Conservation (phyloP, 2,329 filamentous ascomycete species). For the Neonectria ditissima region DNA sequence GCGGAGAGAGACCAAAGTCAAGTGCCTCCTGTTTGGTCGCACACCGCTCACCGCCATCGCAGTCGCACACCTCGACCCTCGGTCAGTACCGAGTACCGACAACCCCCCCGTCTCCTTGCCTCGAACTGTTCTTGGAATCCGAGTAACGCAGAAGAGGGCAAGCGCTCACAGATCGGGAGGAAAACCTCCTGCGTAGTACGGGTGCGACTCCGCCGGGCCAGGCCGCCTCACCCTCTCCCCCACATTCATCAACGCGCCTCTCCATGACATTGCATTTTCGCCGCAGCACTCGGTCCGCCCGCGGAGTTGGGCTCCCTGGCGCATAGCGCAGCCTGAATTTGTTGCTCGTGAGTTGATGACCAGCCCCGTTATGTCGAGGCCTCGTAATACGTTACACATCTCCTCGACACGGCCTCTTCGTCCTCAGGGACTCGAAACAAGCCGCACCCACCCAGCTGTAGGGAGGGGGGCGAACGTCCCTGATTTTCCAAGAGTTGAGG, state of each 20-base stretch:
- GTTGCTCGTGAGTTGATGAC: background rate
- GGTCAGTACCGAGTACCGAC: background rate
- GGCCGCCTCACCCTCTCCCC: background rate
- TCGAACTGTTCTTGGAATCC: background rate
- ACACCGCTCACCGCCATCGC: background rate
- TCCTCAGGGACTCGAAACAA: constrained; percentile 1
- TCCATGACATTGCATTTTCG: background rate
- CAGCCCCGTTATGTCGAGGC: background rate
- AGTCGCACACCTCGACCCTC: background rate
- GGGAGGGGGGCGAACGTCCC: background rate
- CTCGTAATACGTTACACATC: background rate
- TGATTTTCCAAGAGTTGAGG: background rate
- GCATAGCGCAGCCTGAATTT: background rate
- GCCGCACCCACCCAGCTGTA: background rate
- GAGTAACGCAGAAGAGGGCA: too few relatives aligned
- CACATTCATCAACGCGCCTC: background rate
- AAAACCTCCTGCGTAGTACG: background rate
- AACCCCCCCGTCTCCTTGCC: background rate
- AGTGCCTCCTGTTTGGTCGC: background rate
- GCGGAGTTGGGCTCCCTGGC: background rate
- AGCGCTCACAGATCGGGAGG: background rate
- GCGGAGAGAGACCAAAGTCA: background rate
- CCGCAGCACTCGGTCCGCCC: background rate
- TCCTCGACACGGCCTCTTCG: background rate
- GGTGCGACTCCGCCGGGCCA: background rate